Base-by-base conservation (phyloP, 140 eudicot genomes). In the Erigeron philadelphicus region DNA sequence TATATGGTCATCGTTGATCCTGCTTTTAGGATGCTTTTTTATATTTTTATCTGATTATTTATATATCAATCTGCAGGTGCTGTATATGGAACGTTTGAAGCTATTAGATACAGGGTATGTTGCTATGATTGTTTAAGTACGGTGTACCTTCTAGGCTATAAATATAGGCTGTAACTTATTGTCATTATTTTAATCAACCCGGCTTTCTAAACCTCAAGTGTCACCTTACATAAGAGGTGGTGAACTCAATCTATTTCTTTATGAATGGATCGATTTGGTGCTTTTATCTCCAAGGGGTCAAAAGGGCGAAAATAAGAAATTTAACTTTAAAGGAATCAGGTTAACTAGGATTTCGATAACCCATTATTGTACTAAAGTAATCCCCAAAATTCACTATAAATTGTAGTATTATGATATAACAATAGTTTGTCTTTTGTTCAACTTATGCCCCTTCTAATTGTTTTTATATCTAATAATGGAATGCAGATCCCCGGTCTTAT, bases 81-180 rank as follows among this genome's bases (percentile, higher is more conserved):
- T 77, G 97, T 90, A 25, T 90, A 90, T 71, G 97, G 95, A 71
- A 90, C 95, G 45, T 90, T 79, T 68, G 97, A 87, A 63, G 95
- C 95, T 43, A 67, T 90, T 66, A 81, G 88, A 67, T 77, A 48
- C 73, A 90, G 74, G 97, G 96, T 89, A 82, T n/a, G 9, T 7
- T 74, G 73, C 76, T 72, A 25, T 72, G 46, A 9, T 69, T 66
- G 66, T 45, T 44, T 18, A 75, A 67, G 16, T 31, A 31, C 38
- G 38, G 38, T 31, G 38, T 31, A 31, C 38, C 64, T 63, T 67
- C 38, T 68, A 70, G 56, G 48, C 21, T 66, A 43, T 46, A 38
- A 59, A 68, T 48, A 63, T 43, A 5, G 46, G 43, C 13, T 47
- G 67, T 42, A 58, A 16, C 17, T 16, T 68, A 19, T 23, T 59